Conservation (phyloP, 129 eudicot species). For the Chrysanthemum makinoi region DNA sequence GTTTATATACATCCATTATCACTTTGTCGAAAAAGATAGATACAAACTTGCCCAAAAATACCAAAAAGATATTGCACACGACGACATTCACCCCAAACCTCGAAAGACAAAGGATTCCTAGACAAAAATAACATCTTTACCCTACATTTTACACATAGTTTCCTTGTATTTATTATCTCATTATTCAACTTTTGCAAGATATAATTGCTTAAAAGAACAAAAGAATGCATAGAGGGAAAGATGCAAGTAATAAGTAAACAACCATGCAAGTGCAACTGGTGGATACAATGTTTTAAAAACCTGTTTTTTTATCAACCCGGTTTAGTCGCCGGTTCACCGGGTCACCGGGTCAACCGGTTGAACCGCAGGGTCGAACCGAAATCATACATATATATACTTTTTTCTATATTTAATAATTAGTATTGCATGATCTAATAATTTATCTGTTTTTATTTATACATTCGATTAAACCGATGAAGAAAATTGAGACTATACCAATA, state of each 20-base stretch:
- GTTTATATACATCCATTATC: background rate
- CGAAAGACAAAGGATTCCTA: background rate
- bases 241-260: background rate
- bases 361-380: no score
- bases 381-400: no score
- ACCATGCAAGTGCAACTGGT: no score
- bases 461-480: no score
- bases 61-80: slow-evolving; percentile 4
- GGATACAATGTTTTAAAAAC: no score
- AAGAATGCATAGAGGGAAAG: slow-evolving; percentile 1
- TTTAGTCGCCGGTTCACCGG: no score
- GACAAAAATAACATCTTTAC: slow-evolving; percentile 16
- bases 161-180: slow-evolving; percentile 18
- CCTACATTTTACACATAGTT: background rate
- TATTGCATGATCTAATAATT: no score
- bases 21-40: background rate
- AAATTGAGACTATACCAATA: no score
- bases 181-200: slow-evolving; percentile 12
- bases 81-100: background rate
- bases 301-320: no score
- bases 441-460: no score
- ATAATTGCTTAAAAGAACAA: background rate
- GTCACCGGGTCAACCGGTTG: no score
- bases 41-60: background rate
- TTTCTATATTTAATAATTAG: no score